Conservation (phyloP, 345 rosid genomes). For the Melastoma malabathricum region DNA sequence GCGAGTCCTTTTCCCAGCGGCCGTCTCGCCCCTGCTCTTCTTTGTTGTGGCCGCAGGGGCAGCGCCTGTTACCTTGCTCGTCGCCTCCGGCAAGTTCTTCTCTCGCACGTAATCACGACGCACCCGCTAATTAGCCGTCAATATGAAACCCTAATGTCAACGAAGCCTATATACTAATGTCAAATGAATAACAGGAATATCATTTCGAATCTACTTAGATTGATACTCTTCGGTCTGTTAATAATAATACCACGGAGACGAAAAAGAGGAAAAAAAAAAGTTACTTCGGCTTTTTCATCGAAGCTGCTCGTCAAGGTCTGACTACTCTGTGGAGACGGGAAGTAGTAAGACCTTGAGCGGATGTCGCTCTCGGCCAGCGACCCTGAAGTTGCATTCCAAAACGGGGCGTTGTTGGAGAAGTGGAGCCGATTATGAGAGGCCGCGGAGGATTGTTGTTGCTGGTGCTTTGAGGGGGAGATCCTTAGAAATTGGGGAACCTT, state of each 20-base stretch:
- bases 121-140: too few species aligned
- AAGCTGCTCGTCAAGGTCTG: slow-evolving; percentile 31
- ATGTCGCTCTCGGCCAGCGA: slow-evolving; percentile 23
- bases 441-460: not conserved
- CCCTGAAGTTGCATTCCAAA: slow-evolving; percentile 66
- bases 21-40: slow-evolving; percentile 57
- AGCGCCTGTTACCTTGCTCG: too few species aligned
- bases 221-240: too few species aligned
- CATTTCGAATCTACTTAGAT: too few species aligned
- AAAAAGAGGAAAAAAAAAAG: slow-evolving; percentile 2
- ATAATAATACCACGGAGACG: too few species aligned
- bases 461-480: slow-evolving; percentile 48
- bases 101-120: too few species aligned
- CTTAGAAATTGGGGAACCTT: slow-evolving; percentile 51
- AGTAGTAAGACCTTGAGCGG: slow-evolving; percentile 36
- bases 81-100: too few species aligned
- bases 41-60: slow-evolving; percentile 29
- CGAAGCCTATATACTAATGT: too few species aligned
- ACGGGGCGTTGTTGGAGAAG: slow-evolving; percentile 83
- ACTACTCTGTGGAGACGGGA: slow-evolving; percentile 39
- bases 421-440: slow-evolving; percentile 37
- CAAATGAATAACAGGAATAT: too few species aligned
- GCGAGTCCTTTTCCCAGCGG: slow-evolving; percentile 52
- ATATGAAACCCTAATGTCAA: too few species aligned
- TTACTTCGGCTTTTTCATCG: slow-evolving; percentile 24